Percentiles rank a stretch among this genome's conserved stretches.
phyloP scores from a whole-genome alignment of 805 yeast species.

The Ogataea thermomethanolica region DNA sequence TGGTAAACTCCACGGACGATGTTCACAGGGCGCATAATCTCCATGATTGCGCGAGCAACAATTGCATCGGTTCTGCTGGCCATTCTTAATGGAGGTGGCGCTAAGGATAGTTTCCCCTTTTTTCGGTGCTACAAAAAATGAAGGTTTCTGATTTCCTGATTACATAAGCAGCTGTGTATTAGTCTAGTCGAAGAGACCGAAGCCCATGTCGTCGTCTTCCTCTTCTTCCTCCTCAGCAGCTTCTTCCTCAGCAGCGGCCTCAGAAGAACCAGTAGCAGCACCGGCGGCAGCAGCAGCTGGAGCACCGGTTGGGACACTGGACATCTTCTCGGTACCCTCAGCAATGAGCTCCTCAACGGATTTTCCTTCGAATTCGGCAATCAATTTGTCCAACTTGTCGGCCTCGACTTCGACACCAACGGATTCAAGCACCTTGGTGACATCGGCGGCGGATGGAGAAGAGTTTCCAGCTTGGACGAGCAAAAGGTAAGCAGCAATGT shows the following conservation, averaged over 20 bases:
- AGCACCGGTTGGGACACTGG: conserved; percentile 81
- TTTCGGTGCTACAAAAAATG: background rate
- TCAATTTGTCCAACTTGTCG: conserved; percentile 65
- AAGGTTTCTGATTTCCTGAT: conserved; percentile 4
- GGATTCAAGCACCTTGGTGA: conserved; percentile 65
- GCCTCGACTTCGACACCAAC: conserved; percentile 81
- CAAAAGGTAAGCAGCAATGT: conserved; percentile 91
- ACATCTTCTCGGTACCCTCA: conserved; percentile 76
- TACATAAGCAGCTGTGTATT: conserved; percentile 11
- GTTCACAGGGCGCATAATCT: conserved; percentile 22
- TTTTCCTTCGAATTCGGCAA: conserved; percentile 78
- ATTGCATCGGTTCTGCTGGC: conserved; percentile 13
- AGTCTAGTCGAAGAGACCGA: conserved; percentile 94
- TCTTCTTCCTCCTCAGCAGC: conserved; percentile 49
- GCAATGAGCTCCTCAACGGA: conserved; percentile 69
- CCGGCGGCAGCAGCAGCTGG: conserved; percentile 63
- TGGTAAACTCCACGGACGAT: conserved; percentile 16
- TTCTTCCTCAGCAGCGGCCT: conserved; percentile 55
- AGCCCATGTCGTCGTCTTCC: conserved; percentile 63
- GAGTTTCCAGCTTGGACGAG: conserved; percentile 85
- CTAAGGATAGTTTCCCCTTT: conserved; percentile 10
- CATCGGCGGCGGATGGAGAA: conserved; percentile 75
- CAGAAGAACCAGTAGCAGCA: conserved; percentile 52
- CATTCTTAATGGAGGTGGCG: conserved; percentile 7
- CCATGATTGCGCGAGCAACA: conserved; percentile 19